Evolutionary conservation across 108 stramenopile genomes (phyloP).

Genomic region (Skeletonema menzelii): DNA sequence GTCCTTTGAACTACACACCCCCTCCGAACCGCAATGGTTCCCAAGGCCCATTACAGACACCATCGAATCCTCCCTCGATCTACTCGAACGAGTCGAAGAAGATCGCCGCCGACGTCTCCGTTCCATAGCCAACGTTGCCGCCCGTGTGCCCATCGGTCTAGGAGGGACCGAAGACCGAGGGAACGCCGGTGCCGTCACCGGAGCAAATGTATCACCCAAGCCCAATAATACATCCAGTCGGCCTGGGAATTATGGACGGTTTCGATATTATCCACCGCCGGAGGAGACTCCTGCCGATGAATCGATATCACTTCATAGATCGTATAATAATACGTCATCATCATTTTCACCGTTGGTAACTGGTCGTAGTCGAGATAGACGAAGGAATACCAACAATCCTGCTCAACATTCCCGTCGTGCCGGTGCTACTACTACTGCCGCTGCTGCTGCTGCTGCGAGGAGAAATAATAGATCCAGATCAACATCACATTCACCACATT

Average conservation of each 20-base stretch:
- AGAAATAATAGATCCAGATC: neutral
- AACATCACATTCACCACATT: no score
- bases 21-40: constrained; percentile 30
- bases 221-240: neutral
- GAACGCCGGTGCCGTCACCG: neutral
- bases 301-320: neutral
- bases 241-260: constrained; percentile 7
- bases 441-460: neutral
- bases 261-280: constrained; percentile 38
- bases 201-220: neutral
- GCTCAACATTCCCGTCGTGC: no score
- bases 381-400: neutral
- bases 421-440: no score
- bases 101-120: constrained; percentile 20
- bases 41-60: constrained; percentile 34
- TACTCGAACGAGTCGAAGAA: constrained; percentile 33
- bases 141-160: constrained; percentile 23
- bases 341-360: neutral
- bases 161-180: constrained; percentile 4
- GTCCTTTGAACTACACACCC: constrained; percentile 22
- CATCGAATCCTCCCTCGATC: constrained; percentile 32
- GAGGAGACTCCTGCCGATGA: neutral
- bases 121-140: constrained; percentile 23
- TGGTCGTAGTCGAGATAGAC: neutral
- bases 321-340: neutral